phyloP scores from a whole-genome alignment of 31 red algal species.

The Endocladia muricata region DNA sequence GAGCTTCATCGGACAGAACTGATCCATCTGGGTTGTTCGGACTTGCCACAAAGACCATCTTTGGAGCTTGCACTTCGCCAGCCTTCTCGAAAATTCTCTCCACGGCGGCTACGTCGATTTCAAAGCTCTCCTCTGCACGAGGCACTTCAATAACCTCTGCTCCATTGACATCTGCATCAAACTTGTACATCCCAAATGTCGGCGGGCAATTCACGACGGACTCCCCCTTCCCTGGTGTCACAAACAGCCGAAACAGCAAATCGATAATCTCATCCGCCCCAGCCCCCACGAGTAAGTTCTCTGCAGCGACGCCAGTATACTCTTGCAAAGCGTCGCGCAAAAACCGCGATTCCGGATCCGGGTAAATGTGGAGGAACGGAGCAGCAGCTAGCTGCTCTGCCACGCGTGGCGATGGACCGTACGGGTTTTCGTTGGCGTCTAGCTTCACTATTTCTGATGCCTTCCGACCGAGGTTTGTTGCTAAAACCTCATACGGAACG shows the following conservation, averaged over 20 bases:
- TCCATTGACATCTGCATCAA: slow-evolving; percentile 96
- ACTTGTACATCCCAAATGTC: slow-evolving; percentile 99
- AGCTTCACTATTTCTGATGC: slow-evolving; percentile 89
- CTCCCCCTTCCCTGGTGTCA: slow-evolving; percentile 64
- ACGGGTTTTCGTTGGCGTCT: slow-evolving; percentile 98
- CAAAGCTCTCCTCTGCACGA: slow-evolving; percentile 38
- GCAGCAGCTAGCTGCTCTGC: slow-evolving; percentile 49
- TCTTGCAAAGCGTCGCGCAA: slow-evolving; percentile 73
- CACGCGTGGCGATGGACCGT: slow-evolving; percentile 81
- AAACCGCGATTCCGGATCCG: slow-evolving; percentile 76
- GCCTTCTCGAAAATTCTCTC: slow-evolving; percentile 42
- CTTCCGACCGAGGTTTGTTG: slow-evolving; percentile 48
- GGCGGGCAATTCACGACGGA: slow-evolving; percentile 88
- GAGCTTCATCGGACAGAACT: slow-evolving; percentile 60
- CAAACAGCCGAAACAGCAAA: slow-evolving; percentile 86
- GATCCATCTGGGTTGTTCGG: slow-evolving; percentile 98
- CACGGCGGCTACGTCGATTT: slow-evolving; percentile 45
- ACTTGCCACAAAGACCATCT: slow-evolving; percentile 85
- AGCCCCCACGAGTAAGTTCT: slow-evolving; percentile 83
- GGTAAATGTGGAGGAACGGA: slow-evolving; percentile 91
- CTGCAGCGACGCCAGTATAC: slow-evolving; percentile 64
- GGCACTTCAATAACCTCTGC: slow-evolving; percentile 53
- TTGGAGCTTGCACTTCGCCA: slow-evolving; percentile 25
- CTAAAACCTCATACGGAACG: slow-evolving; percentile 90
- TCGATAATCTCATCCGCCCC: slow-evolving; percentile 98